Conservation (phyloP, 140 eudicot genomes). For the Senecio squalidus region DNA sequence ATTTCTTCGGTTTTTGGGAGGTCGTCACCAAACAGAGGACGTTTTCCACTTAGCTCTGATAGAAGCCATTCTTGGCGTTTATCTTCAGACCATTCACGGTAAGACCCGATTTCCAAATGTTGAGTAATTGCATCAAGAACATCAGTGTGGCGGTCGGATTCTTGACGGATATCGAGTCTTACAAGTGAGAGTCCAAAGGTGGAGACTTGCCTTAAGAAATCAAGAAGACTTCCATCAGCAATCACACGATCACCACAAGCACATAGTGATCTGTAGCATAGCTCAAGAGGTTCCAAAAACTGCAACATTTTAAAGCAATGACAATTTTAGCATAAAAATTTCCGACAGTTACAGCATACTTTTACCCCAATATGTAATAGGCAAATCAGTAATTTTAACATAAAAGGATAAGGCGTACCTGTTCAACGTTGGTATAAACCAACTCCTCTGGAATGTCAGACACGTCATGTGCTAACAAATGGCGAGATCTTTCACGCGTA, state of each 20-base stretch:
- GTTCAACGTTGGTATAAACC: conserved; percentile 75
- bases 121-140: conserved; percentile 90
- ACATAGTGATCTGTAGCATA: conserved; percentile 88
- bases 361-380: background rate
- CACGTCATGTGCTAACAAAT: conserved; percentile 60
- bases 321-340: background rate
- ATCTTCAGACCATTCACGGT: conserved; percentile 94
- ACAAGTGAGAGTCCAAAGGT: conserved; percentile 96
- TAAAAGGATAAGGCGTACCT: conserved; percentile 37
- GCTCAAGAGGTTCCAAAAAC: conserved; percentile 99
- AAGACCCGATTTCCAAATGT: conserved; percentile 88
- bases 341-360: background rate
- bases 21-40: conserved; percentile 89
- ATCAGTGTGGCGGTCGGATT: conserved; percentile 93
- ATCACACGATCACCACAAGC: conserved; percentile 91
- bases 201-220: conserved; percentile 90
- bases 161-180: conserved; percentile 93
- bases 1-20: conserved; percentile 94
- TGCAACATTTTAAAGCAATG: conserved; percentile 23
- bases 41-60: conserved; percentile 81
- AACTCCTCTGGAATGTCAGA: conserved; percentile 93
- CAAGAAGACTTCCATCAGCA: conserved; percentile 97
- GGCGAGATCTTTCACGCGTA: conserved; percentile 96
- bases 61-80: conserved; percentile 93
- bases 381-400: no score